A percentile compares a stretch with the other conserved stretches of the same genome.
phyloP scores from a whole-genome alignment of 805 yeast species.

The Candida mattraensis region DNA sequence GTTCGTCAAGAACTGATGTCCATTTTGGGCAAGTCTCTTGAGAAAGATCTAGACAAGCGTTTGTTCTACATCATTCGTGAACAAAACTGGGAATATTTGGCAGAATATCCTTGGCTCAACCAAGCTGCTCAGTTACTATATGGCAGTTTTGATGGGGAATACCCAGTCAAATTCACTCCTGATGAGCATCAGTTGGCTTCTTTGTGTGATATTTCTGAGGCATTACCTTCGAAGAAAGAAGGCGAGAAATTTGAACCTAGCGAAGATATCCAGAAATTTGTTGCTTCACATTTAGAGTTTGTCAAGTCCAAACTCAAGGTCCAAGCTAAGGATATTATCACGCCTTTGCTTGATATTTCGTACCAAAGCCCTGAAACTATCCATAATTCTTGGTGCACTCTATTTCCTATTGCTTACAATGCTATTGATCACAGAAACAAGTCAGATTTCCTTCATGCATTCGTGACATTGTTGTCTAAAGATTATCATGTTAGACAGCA shows the following conservation, averaged over 20 bases:
- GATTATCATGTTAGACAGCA: slow-evolving; percentile 93
- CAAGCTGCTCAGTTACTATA: slow-evolving; percentile 87
- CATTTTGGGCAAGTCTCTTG: slow-evolving; percentile 76
- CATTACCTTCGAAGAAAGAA: slow-evolving; percentile 22
- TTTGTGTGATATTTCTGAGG: slow-evolving; percentile 43
- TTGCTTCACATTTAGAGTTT: slow-evolving; percentile 27
- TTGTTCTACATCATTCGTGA: slow-evolving; percentile 86
- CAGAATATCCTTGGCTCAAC: slow-evolving; percentile 92
- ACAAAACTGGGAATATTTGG: slow-evolving; percentile 95
- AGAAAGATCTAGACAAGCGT: slow-evolving; percentile 73
- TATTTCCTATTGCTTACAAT: slow-evolving; percentile 79
- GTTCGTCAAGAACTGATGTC: slow-evolving; percentile 78
- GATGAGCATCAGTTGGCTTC: slow-evolving; percentile 56
- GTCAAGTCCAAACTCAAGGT: slow-evolving; percentile 30
- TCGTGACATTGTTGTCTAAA: slow-evolving; percentile 77
- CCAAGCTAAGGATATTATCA: slow-evolving; percentile 60
- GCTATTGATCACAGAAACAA: slow-evolving; percentile 78
- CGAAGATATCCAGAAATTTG: slow-evolving; percentile 17
- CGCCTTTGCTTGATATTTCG: slow-evolving; percentile 76
- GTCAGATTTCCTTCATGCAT: slow-evolving; percentile 77
- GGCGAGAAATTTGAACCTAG: slow-evolving; percentile 20
- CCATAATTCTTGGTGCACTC: slow-evolving; percentile 76
- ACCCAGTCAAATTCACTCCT: slow-evolving; percentile 43
- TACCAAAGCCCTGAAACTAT: slow-evolving; percentile 79
- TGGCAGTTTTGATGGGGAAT: slow-evolving; percentile 65